Conservation (phyloP, 495 filamentous ascomycete genomes). For the Penicillium atrosanguineum region DNA sequence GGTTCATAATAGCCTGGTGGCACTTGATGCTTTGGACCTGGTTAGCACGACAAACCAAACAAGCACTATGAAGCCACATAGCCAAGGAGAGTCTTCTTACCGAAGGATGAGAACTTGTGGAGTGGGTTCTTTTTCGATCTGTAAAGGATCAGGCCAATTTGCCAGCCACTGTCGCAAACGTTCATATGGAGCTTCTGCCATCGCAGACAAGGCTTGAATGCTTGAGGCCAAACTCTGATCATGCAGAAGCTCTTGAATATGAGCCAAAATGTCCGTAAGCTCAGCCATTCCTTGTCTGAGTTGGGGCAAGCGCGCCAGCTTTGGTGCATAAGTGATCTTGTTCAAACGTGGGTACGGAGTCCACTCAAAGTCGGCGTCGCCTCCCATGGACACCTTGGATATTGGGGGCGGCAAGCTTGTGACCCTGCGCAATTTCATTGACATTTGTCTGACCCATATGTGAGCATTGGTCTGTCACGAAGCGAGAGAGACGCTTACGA, state of each 20-base stretch:
- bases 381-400: constrained; percentile 13
- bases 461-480: constrained; percentile 6
- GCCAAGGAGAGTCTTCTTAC: constrained; percentile 24
- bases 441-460: constrained; percentile 27
- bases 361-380: constrained; percentile 30
- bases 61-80: not conserved
- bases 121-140: constrained; percentile 23
- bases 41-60: constrained; percentile 5
- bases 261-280: constrained; percentile 25
- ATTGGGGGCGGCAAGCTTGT: constrained; percentile 22
- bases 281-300: constrained; percentile 23
- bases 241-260: constrained; percentile 29
- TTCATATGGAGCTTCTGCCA: constrained; percentile 19
- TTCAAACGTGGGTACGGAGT: constrained; percentile 41
- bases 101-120: constrained; percentile 38
- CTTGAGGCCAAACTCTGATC: constrained; percentile 17
- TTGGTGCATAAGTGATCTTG: constrained; percentile 24
- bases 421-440: constrained; percentile 27
- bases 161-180: constrained; percentile 29
- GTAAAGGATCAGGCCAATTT: constrained; percentile 20
- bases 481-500: constrained; percentile 16
- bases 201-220: constrained; percentile 20
- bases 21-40: constrained; percentile 27
- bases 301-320: constrained; percentile 32
- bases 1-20: constrained; percentile 23